phyloP scores from a whole-genome alignment of 2,329 filamentous ascomycete genomes.

The Escovopsis weberi region DNA sequence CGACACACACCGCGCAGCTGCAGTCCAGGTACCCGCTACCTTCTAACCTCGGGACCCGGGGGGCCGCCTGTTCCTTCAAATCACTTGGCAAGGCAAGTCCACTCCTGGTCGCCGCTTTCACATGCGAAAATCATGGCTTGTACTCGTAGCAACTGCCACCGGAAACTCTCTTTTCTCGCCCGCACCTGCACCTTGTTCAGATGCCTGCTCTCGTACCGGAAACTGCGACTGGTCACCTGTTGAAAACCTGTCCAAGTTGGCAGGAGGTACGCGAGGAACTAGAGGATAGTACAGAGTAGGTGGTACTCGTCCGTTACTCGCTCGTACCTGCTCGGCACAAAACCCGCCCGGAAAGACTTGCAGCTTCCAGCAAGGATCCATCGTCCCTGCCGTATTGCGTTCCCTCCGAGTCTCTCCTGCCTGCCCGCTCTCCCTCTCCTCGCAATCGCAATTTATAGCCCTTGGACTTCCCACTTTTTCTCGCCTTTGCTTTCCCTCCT shows the following conservation, averaged over 20 bases:
- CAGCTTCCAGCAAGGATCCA: background rate
- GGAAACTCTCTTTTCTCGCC: background rate
- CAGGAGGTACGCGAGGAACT: background rate
- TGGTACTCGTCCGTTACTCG: slow-evolving; percentile 1
- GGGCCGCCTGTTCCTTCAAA: no score
- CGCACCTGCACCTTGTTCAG: no score
- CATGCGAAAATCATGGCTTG: slow-evolving; percentile 1
- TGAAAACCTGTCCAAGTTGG: background rate
- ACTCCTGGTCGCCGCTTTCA: slow-evolving; percentile 6
- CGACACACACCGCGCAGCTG: no score
- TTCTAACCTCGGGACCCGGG: no score
- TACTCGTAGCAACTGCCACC: background rate
- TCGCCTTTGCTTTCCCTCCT: background rate
- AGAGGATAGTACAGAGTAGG: background rate
- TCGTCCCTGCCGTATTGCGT: background rate
- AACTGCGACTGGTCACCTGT: no score
- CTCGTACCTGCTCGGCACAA: no score
- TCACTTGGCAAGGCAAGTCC: no score
- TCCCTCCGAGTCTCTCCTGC: slow-evolving; percentile 2
- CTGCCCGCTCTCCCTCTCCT: slow-evolving; percentile 3
- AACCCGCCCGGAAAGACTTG: no score
- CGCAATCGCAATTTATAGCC: background rate
- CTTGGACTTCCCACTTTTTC: no score
- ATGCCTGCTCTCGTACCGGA: no score
- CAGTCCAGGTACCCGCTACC: no score